Percentiles rank a stretch among this genome's conserved stretches.
Conservation (phyloP, 2,329 filamentous ascomycete species). For the Colletotrichum abscissum region DNA sequence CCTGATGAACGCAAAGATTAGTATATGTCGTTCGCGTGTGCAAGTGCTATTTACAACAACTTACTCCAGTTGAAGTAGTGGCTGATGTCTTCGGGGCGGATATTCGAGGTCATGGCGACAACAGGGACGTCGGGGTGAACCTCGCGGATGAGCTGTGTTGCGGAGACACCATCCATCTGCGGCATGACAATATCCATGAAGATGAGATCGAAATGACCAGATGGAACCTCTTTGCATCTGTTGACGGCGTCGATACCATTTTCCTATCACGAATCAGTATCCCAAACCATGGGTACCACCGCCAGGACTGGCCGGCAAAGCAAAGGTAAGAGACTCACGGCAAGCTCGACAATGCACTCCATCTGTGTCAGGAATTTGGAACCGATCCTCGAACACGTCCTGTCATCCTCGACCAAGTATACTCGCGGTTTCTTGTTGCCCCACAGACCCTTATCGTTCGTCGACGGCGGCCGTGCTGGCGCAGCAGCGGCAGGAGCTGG, state of each 20-base stretch:
- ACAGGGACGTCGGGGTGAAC: slow-evolving; percentile 86
- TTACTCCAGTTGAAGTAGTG: slow-evolving; percentile 81
- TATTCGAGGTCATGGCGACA: slow-evolving; percentile 99
- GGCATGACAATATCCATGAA: slow-evolving; percentile 99
- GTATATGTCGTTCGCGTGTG: slow-evolving; percentile 21
- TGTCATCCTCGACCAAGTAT: slow-evolving; percentile 87
- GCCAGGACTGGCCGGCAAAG: background rate
- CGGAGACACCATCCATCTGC: slow-evolving; percentile 92
- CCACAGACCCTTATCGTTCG: slow-evolving; percentile 61
- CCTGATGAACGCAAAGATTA: slow-evolving; percentile 61
- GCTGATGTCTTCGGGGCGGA: slow-evolving; percentile 93
- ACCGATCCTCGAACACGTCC: slow-evolving; percentile 74
- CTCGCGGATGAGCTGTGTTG: slow-evolving; percentile 91
- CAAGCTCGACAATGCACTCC: slow-evolving; percentile 75
- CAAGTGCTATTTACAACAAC: background rate
- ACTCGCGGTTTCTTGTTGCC: slow-evolving; percentile 78
- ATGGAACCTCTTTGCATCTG: slow-evolving; percentile 71
- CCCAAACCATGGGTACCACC: background rate
- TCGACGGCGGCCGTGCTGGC: slow-evolving; percentile 43
- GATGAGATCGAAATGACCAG: slow-evolving; percentile 72
- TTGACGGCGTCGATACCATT: slow-evolving; percentile 94
- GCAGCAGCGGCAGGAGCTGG: slow-evolving; percentile 34
- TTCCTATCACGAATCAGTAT: slow-evolving; percentile 39
- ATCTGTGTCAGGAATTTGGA: slow-evolving; percentile 75
- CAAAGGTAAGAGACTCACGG: slow-evolving; percentile 59